A percentile compares a stretch with the other conserved stretches of the same genome.
phyloP scores from a whole-genome alignment of 352 stramenopile genomes.

The Phytophthora cajani region DNA sequence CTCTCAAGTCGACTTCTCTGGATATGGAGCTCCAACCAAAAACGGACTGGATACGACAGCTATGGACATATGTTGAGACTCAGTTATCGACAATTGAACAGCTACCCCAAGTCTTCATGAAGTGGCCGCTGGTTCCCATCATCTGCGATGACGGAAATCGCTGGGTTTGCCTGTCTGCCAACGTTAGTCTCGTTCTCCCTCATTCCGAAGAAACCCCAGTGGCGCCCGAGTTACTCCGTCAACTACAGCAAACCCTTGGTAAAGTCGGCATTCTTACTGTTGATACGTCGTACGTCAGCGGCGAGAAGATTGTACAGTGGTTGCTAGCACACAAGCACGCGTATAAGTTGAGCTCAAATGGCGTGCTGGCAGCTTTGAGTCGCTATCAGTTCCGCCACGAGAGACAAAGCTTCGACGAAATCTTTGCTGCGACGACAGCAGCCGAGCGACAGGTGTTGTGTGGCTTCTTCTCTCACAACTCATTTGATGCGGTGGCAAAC shows the following conservation, averaged over 20 bases:
- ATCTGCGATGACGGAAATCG: slow-evolving; percentile 23
- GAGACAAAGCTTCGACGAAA: slow-evolving; percentile 44
- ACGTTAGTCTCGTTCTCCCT: slow-evolving; percentile 45
- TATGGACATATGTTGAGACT: slow-evolving; percentile 63
- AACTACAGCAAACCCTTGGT: slow-evolving; percentile 39
- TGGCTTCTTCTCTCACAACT: slow-evolving; percentile 51
- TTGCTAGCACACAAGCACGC: slow-evolving; percentile 47
- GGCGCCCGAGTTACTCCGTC: slow-evolving; percentile 15
- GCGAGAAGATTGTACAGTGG: slow-evolving; percentile 54
- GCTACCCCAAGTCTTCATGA: slow-evolving; percentile 32
- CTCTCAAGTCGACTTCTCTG: slow-evolving; percentile 23
- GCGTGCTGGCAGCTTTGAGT: slow-evolving; percentile 48
- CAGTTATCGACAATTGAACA: slow-evolving; percentile 38
- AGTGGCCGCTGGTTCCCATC: slow-evolving; percentile 59
- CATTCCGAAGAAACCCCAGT: slow-evolving; percentile 19
- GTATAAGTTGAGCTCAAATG: slow-evolving; percentile 55
- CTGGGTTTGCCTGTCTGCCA: slow-evolving; percentile 46
- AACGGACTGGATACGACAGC: slow-evolving; percentile 52
- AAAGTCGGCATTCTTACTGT: slow-evolving; percentile 56
- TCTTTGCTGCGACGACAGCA: slow-evolving; percentile 37
- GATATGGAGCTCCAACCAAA: slow-evolving; percentile 19
- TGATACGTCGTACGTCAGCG: slow-evolving; percentile 47
- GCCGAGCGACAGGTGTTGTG: slow-evolving; percentile 45
- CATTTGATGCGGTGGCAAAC: slow-evolving; percentile 40
- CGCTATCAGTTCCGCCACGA: slow-evolving; percentile 40